Evolutionary conservation across 768 basidiomycete genomes (phyloP).

Genomic region (Megacollybia marginata): DNA sequence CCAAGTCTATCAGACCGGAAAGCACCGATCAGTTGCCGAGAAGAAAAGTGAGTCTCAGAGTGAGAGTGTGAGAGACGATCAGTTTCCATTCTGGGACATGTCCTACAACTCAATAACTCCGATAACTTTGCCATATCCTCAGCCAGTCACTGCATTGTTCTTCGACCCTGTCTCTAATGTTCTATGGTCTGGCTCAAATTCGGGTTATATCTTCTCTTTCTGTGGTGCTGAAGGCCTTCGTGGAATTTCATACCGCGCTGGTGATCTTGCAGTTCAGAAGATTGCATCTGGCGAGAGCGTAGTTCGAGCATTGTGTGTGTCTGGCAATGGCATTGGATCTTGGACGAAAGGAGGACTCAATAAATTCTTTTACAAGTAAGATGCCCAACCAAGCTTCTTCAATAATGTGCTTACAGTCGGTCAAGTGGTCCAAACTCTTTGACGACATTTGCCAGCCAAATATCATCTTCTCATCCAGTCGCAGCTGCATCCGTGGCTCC

Average conservation of each 20-base stretch:
- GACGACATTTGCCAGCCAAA: conserved; percentile 38
- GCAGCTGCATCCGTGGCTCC: conserved; percentile 52
- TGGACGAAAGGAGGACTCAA: conserved; percentile 84
- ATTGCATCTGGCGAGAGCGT: conserved; percentile 73
- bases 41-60: too few species aligned
- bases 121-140: conserved; percentile 26
- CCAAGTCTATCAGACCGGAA: too few species aligned
- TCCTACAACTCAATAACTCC: conserved; percentile 12
- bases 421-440: conserved; percentile 15
- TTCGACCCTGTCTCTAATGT: conserved; percentile 91
- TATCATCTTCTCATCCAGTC: conserved; percentile 45
- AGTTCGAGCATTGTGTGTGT: conserved; percentile 55
- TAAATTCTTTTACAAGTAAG: conserved; percentile 53
- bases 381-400: background rate
- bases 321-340: conserved; percentile 63
- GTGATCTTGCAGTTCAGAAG: conserved; percentile 66
- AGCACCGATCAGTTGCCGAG: too few species aligned
- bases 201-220: conserved; percentile 63
- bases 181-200: conserved; percentile 76
- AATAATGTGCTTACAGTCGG: background rate
- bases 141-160: conserved; percentile 66
- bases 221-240: conserved; percentile 41
- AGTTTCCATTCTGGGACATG: too few species aligned
- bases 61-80: too few species aligned
- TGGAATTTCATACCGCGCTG: conserved; percentile 70